These are phyloP conservation scores for Meredithiella fracta DNA, from an alignment of 2,329 filamentous ascomycete genomes.

Conservation along the genomic window DNA sequence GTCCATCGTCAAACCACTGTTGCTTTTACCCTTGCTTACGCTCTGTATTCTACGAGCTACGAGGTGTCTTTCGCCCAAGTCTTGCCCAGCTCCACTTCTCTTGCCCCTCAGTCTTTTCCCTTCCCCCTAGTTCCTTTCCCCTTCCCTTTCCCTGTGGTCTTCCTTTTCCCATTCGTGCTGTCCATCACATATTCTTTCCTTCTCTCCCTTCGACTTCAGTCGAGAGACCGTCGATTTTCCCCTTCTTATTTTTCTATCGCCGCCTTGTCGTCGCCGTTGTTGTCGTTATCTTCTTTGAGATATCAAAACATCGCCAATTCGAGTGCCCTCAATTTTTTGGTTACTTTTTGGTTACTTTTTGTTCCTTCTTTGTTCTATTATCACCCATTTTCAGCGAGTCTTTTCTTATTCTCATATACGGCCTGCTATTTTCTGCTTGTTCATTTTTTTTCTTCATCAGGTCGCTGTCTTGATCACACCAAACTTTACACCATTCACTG, in stretches of 20 bases:
- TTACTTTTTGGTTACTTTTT: background rate
- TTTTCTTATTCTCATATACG: slow-evolving; percentile 1
- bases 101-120: too few species aligned
- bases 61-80: background rate
- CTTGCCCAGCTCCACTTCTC: too few species aligned
- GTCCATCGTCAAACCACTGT: background rate
- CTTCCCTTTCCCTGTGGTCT: background rate
- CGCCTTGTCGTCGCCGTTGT: slow-evolving; percentile 4
- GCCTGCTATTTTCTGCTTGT: background rate
- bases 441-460: slow-evolving; percentile 7
- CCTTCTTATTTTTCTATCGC: background rate
- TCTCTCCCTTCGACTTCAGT: background rate
- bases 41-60: background rate
- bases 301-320: too few species aligned
- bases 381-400: background rate
- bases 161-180: background rate
- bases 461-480: background rate
- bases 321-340: too few species aligned
- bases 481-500: too few species aligned
- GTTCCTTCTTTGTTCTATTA: background rate
- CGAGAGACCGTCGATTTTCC: background rate
- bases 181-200: background rate
- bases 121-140: too few species aligned
- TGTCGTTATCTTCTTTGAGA: background rate
- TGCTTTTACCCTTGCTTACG: background rate